Evolutionary conservation across 2,329 filamentous ascomycete genomes (phyloP), one percentile per base, ranked within the genome.

Genomic region (Botryosphaeria dothidea): DNA sequence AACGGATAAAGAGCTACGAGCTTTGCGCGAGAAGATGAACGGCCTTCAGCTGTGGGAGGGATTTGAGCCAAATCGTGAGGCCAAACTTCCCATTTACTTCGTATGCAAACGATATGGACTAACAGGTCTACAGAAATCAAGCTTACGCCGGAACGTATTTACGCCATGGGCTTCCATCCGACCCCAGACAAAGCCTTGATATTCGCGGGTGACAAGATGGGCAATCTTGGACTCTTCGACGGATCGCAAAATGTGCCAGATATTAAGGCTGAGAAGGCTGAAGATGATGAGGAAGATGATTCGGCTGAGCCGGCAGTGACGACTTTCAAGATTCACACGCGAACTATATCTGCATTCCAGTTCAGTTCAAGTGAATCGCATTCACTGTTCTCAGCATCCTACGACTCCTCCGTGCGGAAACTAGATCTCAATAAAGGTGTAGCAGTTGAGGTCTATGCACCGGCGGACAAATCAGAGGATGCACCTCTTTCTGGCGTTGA

Each of bases 121-220:
- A 21, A 52, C 58, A 41, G 3, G 17, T 48, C 43, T 15, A 1
- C 69, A 92, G 92, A 92, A 62, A 95, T 97, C 71, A 98, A 97
- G 74, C 89, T 97, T 56, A 94, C 91, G 0, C 93, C 93, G 0
- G 92, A 97, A 70, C 83, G 94, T 62, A 86, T 96, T 15, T 99
- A 98, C 73, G 85, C 91, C 0, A 87, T 98, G 71, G 88, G 90
- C 0, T 94, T 99, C 70, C 95, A 99, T 71, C 95, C 95, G 0
- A 93, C 89, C 0, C 83, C 88, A 65, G 88, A 93, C 2, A 98
- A 98, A 72, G 88, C 93, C 0, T 82, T 99, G 2, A 85, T 98
- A 1, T 96, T 99, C 74, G 94, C 94, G 0, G 94, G 94, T 11
- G 95, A 99, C 72, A 99, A 99, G 75, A 85, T 96, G 69, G 94